Percentiles rank a stretch among this genome's conserved stretches.
These are phyloP conservation scores for Thinopyrum elongatum DNA, from an alignment of 176 grass and related monocot species.

Conservation along the genomic window DNA sequence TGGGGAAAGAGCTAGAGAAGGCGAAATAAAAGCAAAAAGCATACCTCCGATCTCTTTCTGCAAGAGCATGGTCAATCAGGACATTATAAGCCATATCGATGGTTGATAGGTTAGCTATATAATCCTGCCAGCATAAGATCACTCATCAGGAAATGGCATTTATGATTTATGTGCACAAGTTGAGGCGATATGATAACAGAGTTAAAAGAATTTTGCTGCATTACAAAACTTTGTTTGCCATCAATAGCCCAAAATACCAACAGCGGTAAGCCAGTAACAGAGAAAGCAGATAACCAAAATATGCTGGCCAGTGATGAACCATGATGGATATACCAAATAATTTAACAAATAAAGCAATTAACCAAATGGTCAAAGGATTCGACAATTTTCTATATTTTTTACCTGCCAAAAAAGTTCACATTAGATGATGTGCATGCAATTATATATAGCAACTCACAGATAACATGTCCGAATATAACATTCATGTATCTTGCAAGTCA, in stretches of 20 bases:
- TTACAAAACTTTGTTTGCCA: conserved; percentile 13
- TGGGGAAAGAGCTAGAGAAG: neutral
- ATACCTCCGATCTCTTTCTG: conserved; percentile 97
- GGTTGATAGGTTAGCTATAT: conserved; percentile 78
- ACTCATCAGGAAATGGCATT: conserved; percentile 24
- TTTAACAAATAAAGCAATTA: neutral
- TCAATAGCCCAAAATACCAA: neutral
- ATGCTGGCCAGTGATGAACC: neutral
- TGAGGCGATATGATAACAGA: neutral
- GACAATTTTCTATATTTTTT: neutral
- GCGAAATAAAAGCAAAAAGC: conserved; percentile 29
- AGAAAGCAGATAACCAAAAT: conserved; percentile 8
- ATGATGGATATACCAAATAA: neutral
- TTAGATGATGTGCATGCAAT: neutral
- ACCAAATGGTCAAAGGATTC: neutral
- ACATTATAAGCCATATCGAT: conserved; percentile 94
- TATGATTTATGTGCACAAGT: conserved; percentile 7
- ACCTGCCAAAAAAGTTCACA: neutral
- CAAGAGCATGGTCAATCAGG: conserved; percentile 92
- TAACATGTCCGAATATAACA: neutral
- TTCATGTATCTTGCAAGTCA: neutral
- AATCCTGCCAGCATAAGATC: conserved; percentile 80
- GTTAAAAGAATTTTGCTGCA: neutral
- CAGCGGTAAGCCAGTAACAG: neutral
- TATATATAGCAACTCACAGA: neutral